Evolutionary conservation across 1,139 yeast species (phyloP).

Genomic region (Taphrina betulina): DNA sequence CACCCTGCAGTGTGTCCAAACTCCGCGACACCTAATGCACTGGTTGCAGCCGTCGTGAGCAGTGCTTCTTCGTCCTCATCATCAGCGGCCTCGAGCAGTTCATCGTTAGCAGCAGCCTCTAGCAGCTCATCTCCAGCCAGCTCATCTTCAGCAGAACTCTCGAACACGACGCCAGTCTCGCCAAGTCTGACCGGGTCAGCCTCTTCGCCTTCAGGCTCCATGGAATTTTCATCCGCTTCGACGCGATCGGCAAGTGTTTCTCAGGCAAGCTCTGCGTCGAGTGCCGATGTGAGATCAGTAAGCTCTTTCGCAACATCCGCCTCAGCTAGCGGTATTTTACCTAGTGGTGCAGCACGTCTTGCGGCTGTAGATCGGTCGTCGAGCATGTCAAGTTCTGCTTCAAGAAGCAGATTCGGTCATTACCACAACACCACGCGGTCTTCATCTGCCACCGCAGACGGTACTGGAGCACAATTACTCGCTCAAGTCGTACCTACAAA

Average conservation of each 20-base stretch:
- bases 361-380: too few species aligned
- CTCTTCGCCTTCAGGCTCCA: neutral
- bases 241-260: neutral
- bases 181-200: neutral
- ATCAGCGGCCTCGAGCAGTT: neutral
- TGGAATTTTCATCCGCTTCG: neutral
- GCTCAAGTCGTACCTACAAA: neutral
- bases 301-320: too few species aligned
- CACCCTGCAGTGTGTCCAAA: conserved; percentile 9
- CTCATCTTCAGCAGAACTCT: neutral
- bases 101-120: neutral
- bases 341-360: too few species aligned
- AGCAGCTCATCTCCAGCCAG: neutral
- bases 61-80: conserved; percentile 2
- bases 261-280: too few species aligned
- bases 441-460: too few species aligned
- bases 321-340: too few species aligned
- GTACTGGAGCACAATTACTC: too few species aligned
- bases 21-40: neutral
- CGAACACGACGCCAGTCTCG: too few species aligned
- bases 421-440: too few species aligned
- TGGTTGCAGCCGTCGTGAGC: neutral
- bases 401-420: too few species aligned
- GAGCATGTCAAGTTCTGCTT: too few species aligned
- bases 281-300: too few species aligned